These are phyloP conservation scores for Haematococcus lacustris DNA, from an alignment of 139 green algal species.

Conservation along the genomic window DNA sequence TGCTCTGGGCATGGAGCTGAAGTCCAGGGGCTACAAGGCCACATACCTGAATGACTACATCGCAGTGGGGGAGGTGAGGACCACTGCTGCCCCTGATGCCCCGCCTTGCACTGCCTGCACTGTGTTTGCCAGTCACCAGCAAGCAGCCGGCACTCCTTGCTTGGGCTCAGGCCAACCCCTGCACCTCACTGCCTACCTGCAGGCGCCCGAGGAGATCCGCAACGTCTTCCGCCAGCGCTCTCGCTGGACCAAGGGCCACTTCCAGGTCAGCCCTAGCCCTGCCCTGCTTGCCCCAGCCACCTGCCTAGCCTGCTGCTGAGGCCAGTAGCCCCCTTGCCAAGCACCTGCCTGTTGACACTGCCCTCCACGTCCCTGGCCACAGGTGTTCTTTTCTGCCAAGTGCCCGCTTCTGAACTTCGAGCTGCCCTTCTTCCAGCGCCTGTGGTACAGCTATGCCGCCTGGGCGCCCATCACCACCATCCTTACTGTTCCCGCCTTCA, in stretches of 20 bases:
- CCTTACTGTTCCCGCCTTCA: not conserved
- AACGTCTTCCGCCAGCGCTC: constrained; percentile 81
- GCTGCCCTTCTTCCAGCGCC: constrained; percentile 32
- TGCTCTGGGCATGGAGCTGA: constrained; percentile 40
- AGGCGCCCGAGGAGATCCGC: constrained; percentile 71
- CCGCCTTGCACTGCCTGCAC: no score
- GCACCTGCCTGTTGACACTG: no score
- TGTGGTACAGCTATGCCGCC: constrained; percentile 43
- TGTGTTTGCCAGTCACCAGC: no score
- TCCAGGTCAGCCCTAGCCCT: no score
- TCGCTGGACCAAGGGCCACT: constrained; percentile 77
- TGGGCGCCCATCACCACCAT: constrained; percentile 18
- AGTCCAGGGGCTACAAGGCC: constrained; percentile 14
- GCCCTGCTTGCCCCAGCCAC: no score
- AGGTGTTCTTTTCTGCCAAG: constrained; percentile 27
- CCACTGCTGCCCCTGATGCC: no score
- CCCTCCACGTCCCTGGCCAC: no score
- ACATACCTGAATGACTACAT: constrained; percentile 23
- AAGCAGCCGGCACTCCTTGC: no score
- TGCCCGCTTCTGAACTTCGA: constrained; percentile 35
- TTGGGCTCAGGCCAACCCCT: no score
- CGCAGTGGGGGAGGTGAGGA: constrained; percentile 30
- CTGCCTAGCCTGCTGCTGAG: no score
- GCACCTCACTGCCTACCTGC: no score
- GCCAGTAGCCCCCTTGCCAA: no score